A percentile compares a stretch with the other conserved stretches of the same genome.
phyloP scores from a whole-genome alignment of 1,284 basidiomycete species.

The Chalciporus sp. region DNA sequence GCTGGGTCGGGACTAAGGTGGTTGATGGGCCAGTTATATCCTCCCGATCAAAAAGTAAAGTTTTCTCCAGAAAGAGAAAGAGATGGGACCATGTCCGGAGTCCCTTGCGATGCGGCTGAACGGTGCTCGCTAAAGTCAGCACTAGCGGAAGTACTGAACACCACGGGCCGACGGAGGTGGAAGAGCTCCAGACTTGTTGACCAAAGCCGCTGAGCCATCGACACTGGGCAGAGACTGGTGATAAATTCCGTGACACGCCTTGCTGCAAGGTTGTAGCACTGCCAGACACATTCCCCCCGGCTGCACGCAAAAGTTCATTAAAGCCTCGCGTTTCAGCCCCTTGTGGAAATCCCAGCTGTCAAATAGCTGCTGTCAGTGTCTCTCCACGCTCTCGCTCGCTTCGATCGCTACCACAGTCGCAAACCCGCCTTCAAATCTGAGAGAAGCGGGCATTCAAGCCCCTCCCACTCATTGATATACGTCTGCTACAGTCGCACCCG shows the following conservation, averaged over 20 bases:
- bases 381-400: conserved; percentile 6
- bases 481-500: background rate
- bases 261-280: conserved; percentile 13
- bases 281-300: conserved; percentile 22
- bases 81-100: no score
- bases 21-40: no score
- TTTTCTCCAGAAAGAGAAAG: background rate
- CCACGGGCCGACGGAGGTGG: background rate
- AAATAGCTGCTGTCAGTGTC: conserved; percentile 15
- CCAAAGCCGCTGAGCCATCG: background rate
- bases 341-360: conserved; percentile 13
- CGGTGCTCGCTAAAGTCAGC: no score
- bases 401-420: conserved; percentile 8
- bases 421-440: conserved; percentile 3
- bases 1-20: no score
- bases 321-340: conserved; percentile 26
- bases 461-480: background rate
- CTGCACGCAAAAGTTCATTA: conserved; percentile 25
- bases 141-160: background rate
- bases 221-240: background rate
- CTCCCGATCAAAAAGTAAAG: background rate
- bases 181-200: no score
- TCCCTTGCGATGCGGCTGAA: no score
- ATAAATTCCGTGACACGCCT: no score
- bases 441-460: conserved; percentile 4